phyloP scores from a whole-genome alignment of 768 basidiomycete genomes.

The Suillus alpinus region DNA sequence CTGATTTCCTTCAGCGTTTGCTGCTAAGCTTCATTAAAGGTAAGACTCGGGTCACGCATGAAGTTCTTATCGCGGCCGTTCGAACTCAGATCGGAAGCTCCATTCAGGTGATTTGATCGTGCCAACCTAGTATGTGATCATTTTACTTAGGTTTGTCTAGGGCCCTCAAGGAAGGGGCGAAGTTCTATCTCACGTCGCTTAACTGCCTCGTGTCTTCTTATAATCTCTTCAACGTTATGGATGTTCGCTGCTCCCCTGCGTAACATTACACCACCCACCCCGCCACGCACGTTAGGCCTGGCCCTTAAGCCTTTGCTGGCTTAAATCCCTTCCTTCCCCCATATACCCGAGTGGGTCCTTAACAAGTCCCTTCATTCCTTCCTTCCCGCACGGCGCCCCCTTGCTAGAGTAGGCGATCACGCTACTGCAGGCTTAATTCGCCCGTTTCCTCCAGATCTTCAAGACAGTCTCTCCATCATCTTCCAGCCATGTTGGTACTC shows the following conservation, averaged over 20 bases:
- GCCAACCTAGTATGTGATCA: neutral
- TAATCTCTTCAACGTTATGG: slow-evolving; percentile 24
- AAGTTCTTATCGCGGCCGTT: slow-evolving; percentile 6
- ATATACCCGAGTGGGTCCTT: slow-evolving; percentile 28
- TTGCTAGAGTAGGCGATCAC: neutral
- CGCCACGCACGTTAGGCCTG: slow-evolving; percentile 31
- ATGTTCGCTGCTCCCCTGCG: slow-evolving; percentile 20
- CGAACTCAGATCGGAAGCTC: slow-evolving; percentile 13
- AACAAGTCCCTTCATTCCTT: slow-evolving; percentile 28
- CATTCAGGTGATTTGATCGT: slow-evolving; percentile 1
- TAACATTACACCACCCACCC: slow-evolving; percentile 21
- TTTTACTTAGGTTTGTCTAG: neutral
- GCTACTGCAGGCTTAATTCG: neutral
- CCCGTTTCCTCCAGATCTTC: slow-evolving; percentile 14
- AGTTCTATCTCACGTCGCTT: slow-evolving; percentile 32
- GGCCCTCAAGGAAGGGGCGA: slow-evolving; percentile 16
- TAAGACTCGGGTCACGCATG: neutral
- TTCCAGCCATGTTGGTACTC: slow-evolving; percentile 62
- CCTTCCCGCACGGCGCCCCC: slow-evolving; percentile 1
- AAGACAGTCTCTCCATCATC: neutral
- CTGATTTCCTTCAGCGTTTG: neutral
- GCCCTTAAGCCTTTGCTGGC: slow-evolving; percentile 14
- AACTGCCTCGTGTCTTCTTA: slow-evolving; percentile 35
- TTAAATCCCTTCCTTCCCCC: slow-evolving; percentile 22
- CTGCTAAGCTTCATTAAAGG: neutral